Evolutionary conservation across 306 rosid species (phyloP).

Genomic region (Malus domestica): ASM211411v1 NC_041804.1:10077501-10078000

Average conservation of each 20-base stretch:
- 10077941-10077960: neutral
- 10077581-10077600: neutral
- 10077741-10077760: neutral
- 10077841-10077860: neutral
- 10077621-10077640: neutral
- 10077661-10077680: neutral
- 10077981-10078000: slow-evolving; percentile 1
- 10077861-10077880: neutral
- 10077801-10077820: too few relatives aligned
- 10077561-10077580: neutral
- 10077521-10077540: neutral
- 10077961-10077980: neutral
- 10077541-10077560: neutral
- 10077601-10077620: neutral
- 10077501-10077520: neutral
- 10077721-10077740: too few relatives aligned
- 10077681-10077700: neutral
- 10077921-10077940: neutral
- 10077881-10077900: neutral
- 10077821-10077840: neutral
- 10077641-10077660: too few relatives aligned
- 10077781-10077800: too few relatives aligned
- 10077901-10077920: neutral
- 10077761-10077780: neutral
- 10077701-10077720: too few relatives aligned